These are phyloP conservation scores for Hemisphaericaspora xylofermentans DNA, from an alignment of 1,139 yeast genomes.

Conservation along the genomic window DNA sequence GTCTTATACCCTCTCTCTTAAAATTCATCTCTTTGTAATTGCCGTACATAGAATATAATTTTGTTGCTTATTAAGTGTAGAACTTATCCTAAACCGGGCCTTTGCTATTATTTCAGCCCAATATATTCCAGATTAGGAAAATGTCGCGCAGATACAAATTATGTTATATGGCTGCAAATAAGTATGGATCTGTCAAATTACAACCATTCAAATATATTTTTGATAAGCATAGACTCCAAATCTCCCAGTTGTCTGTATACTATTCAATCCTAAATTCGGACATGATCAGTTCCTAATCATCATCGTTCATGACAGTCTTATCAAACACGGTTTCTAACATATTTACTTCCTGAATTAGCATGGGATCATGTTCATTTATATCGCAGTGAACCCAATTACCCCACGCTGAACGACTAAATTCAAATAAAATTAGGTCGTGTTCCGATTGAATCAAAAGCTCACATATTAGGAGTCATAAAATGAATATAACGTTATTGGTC, in stretches of 20 bases:
- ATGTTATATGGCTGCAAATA: too few relatives aligned
- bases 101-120: too few relatives aligned
- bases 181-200: too few relatives aligned
- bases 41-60: too few relatives aligned
- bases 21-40: too few relatives aligned
- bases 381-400: slow-evolving; percentile 55
- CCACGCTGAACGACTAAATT: slow-evolving; percentile 68
- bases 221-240: too few relatives aligned
- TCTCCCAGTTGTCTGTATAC: slow-evolving; percentile 15
- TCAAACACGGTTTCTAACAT: slow-evolving; percentile 8
- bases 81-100: too few relatives aligned
- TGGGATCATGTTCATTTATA: slow-evolving; percentile 21
- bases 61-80: too few relatives aligned
- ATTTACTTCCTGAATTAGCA: slow-evolving; percentile 20
- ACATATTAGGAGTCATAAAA: slow-evolving; percentile 36
- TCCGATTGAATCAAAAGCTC: slow-evolving; percentile 51
- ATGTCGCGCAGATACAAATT: too few relatives aligned
- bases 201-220: too few relatives aligned
- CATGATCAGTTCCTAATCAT: slow-evolving; percentile 9
- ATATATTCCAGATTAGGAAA: too few relatives aligned
- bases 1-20: too few relatives aligned
- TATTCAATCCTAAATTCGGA: slow-evolving; percentile 11
- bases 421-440: slow-evolving; percentile 53
- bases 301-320: background rate
- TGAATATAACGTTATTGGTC: slow-evolving; percentile 30